Percentiles rank a stretch among this genome's conserved stretches.
Evolutionary conservation across 495 filamentous ascomycete species (phyloP).

Genomic region (Penicillium coprophilum): DNA sequence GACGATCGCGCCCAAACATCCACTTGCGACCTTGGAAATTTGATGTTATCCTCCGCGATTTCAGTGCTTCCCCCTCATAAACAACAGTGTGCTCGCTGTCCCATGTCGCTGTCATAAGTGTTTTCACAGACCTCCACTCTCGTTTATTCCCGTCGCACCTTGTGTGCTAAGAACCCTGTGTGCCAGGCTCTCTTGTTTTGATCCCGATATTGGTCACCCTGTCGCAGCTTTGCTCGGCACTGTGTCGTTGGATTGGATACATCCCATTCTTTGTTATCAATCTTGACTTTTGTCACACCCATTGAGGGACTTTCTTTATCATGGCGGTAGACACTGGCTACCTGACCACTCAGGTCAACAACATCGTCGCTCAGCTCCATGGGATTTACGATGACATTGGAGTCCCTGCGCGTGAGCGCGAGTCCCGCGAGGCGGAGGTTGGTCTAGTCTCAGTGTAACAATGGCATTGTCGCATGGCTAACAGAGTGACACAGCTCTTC

Average conservation of each 20-base stretch:
- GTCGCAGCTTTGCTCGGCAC: slow-evolving; percentile 20
- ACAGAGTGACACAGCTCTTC: slow-evolving; percentile 62
- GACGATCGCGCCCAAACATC: slow-evolving; percentile 37
- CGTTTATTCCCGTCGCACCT: slow-evolving; percentile 22
- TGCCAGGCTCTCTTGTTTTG: slow-evolving; percentile 23
- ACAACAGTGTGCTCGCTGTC: slow-evolving; percentile 20
- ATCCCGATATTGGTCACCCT: slow-evolving; percentile 19
- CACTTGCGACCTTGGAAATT: slow-evolving; percentile 13
- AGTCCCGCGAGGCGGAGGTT: slow-evolving; percentile 83
- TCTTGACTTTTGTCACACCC: slow-evolving; percentile 6
- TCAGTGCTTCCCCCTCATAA: slow-evolving; percentile 29
- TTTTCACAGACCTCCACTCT: slow-evolving; percentile 21
- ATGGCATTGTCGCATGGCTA: slow-evolving; percentile 2
- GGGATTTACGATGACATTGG: slow-evolving; percentile 96
- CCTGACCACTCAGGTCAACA: slow-evolving; percentile 88
- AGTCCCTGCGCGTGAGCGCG: slow-evolving; percentile 83
- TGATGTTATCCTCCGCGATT: slow-evolving; percentile 30
- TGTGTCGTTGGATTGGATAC: slow-evolving; percentile 20
- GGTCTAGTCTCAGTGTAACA: slow-evolving; percentile 18
- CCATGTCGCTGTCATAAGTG: slow-evolving; percentile 28
- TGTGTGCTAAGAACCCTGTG: slow-evolving; percentile 24
- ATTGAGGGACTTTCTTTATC: slow-evolving; percentile 9
- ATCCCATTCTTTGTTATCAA: slow-evolving; percentile 21
- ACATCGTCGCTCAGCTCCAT: slow-evolving; percentile 86
- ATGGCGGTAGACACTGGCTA: slow-evolving; percentile 93